Percentiles rank a stretch among this genome's conserved stretches.
These are phyloP conservation scores for Passalora sequoiae DNA, from an alignment of 2,329 filamentous ascomycete genomes.

Conservation along the genomic window DNA sequence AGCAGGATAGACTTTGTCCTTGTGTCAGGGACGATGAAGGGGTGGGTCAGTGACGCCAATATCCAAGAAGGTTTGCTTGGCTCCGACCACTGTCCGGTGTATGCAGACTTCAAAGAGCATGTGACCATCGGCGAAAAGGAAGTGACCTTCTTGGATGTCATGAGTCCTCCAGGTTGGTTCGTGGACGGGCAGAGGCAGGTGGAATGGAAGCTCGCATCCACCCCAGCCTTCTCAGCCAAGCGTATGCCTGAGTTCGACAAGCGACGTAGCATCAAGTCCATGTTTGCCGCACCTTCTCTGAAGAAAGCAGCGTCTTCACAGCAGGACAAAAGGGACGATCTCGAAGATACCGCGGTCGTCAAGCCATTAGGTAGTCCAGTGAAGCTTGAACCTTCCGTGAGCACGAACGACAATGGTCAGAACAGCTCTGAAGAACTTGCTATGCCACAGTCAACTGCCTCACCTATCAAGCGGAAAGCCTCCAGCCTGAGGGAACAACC, in stretches of 20 bases:
- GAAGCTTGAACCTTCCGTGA: background rate
- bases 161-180: constrained; percentile 74
- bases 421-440: background rate
- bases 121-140: constrained; percentile 48
- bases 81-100: constrained; percentile 95
- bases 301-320: constrained; percentile 41
- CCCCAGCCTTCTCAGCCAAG: constrained; percentile 71
- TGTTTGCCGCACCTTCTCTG: constrained; percentile 59
- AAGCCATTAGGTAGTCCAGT: background rate
- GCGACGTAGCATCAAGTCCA: constrained; percentile 80
- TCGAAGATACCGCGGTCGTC: too few species aligned
- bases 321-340: background rate
- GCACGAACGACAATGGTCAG: background rate
- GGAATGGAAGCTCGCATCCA: constrained; percentile 62
- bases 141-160: constrained; percentile 58
- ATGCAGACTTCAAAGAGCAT: constrained; percentile 62
- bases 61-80: constrained; percentile 93
- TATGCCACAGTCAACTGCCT: background rate
- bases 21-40: constrained; percentile 70
- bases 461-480: constrained; percentile 35
- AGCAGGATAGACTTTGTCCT: constrained; percentile 91
- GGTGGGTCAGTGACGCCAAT: constrained; percentile 74
- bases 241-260: constrained; percentile 84
- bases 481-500: constrained; percentile 25
- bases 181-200: constrained; percentile 58